Evolutionary conservation across 148 eudicot genomes (phyloP).

Genomic region (Drosera capensis): DNA sequence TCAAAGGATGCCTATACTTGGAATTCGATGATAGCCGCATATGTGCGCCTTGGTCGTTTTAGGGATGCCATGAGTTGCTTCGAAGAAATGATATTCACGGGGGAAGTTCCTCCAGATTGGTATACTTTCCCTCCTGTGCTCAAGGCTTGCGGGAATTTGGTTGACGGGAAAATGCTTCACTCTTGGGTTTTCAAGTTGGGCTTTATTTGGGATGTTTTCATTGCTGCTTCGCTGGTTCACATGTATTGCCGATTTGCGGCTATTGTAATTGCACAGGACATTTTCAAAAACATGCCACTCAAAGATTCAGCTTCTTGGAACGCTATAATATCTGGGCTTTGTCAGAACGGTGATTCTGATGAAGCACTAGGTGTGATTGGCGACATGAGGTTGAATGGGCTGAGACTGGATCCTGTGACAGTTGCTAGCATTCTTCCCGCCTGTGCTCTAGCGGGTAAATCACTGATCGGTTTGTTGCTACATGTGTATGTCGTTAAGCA

Average conservation of each 20-base stretch:
- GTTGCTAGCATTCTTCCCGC: conserved; percentile 50
- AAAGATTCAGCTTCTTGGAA: conserved; percentile 69
- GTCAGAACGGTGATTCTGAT: conserved; percentile 37
- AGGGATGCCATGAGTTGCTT: conserved; percentile 40
- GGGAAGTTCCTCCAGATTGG: conserved; percentile 46
- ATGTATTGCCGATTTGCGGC: conserved; percentile 43
- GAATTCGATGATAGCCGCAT: conserved; percentile 67
- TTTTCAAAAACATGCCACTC: conserved; percentile 45
- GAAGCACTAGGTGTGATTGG: conserved; percentile 32
- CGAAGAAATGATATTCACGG: conserved; percentile 20
- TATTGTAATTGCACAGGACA: conserved; percentile 25
- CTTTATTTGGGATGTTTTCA: conserved; percentile 56
- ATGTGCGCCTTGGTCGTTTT: conserved; percentile 32
- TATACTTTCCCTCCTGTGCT: conserved; percentile 58
- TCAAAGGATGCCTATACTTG: conserved; percentile 49
- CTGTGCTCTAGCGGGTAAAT: conserved; percentile 36
- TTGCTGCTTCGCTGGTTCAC: conserved; percentile 70
- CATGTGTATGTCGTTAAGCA: conserved; percentile 55
- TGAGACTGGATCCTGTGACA: conserved; percentile 43
- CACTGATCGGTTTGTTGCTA: conserved; percentile 22
- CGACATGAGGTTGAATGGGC: conserved; percentile 35
- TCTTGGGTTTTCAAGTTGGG: conserved; percentile 40
- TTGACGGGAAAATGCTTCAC: conserved; percentile 41
- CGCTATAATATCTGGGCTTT: conserved; percentile 58
- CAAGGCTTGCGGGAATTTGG: conserved; percentile 44